These are phyloP conservation scores for Penicillium paradoxum DNA, from an alignment of 495 filamentous ascomycete species.

Conservation along the genomic window DNA sequence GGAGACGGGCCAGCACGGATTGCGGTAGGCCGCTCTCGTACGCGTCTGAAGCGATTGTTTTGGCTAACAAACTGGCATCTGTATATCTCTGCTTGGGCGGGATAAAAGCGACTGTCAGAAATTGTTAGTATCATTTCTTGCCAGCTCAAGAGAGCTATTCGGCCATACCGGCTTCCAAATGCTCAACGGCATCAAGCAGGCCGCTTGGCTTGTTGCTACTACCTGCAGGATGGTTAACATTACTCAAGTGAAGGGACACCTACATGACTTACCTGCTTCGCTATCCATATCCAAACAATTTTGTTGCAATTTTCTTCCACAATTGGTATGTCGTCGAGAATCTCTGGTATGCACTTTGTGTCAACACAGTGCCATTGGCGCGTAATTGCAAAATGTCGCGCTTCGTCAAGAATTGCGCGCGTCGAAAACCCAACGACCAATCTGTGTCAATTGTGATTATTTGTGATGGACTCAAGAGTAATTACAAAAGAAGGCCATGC, in stretches of 20 bases:
- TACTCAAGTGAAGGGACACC: neutral
- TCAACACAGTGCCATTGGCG: neutral
- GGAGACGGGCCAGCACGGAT: slow-evolving; percentile 53
- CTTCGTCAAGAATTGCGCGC: neutral
- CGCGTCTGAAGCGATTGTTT: slow-evolving; percentile 45
- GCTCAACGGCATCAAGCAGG: slow-evolving; percentile 37
- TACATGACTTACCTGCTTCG: neutral
- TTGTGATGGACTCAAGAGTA: too few relatives aligned
- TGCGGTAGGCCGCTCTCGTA: slow-evolving; percentile 63
- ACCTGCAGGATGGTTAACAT: slow-evolving; percentile 6
- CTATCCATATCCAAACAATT: neutral
- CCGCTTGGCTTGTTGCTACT: slow-evolving; percentile 17
- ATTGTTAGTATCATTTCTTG: slow-evolving; percentile 7
- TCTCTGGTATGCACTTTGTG: neutral
- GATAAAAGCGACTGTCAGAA: slow-evolving; percentile 34
- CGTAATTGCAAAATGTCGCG: neutral
- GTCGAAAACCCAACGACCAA: neutral
- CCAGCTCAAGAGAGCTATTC: neutral
- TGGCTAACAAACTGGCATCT: slow-evolving; percentile 35
- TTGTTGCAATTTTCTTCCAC: neutral
- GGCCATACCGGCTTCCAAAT: slow-evolving; percentile 41
- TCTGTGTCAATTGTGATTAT: neutral
- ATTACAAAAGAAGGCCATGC: neutral
- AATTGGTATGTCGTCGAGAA: neutral
- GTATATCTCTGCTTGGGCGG: slow-evolving; percentile 41